These are phyloP conservation scores for Rhodamnia argentea DNA, from an alignment of 345 rosid genomes.

Conservation along the genomic window DNA sequence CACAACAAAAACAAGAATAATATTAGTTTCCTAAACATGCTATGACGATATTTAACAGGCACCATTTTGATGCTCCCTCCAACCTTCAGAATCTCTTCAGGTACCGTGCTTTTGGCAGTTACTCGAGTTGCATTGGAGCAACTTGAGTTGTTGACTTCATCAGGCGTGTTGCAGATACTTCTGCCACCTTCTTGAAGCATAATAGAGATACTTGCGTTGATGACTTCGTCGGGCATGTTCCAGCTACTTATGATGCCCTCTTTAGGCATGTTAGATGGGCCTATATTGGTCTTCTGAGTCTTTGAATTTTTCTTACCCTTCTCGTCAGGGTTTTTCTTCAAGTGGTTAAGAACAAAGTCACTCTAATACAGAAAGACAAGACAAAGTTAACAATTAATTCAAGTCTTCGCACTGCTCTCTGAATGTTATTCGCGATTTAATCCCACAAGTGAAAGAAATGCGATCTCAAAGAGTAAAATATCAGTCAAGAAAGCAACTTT, in stretches of 20 bases:
- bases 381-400: too few species aligned
- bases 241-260: neutral
- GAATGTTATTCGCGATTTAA: neutral
- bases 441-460: neutral
- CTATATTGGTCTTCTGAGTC: neutral
- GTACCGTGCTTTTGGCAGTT: neutral
- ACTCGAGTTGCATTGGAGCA: neutral
- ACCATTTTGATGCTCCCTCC: neutral
- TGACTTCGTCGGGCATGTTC: neutral
- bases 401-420: too few species aligned
- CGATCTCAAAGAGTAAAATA: neutral
- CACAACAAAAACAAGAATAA: neutral
- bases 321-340: neutral
- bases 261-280: neutral
- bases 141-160: neutral
- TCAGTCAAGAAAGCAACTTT: neutral
- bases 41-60: neutral
- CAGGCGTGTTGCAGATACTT: neutral
- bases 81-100: neutral
- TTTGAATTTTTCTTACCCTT: neutral
- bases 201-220: neutral
- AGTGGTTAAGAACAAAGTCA: too few species aligned
- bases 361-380: too few species aligned
- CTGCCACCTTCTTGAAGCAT: neutral
- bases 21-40: neutral